These are phyloP conservation scores for Marchantia polymorpha DNA, from an alignment of 225 moss, liverwort and hornwort genomes.

Conservation along the genomic window DNA sequence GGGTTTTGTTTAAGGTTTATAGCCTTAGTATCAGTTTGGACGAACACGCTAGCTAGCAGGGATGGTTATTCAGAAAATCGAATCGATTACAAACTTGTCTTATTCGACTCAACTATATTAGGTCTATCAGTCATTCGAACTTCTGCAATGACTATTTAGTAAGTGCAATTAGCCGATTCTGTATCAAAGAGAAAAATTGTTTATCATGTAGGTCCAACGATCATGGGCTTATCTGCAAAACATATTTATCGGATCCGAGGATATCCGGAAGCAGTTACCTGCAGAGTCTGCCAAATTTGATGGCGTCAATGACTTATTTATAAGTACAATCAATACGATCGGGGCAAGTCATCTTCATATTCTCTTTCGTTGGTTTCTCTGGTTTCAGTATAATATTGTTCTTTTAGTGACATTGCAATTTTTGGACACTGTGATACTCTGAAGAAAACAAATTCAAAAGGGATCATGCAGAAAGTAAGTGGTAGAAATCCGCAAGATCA, in stretches of 20 bases:
- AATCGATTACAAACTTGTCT: too few relatives aligned
- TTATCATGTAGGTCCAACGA: constrained; percentile 54
- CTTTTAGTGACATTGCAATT: background rate
- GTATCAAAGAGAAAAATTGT: background rate
- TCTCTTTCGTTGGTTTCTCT: background rate
- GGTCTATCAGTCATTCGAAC: too few relatives aligned
- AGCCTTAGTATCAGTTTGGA: too few relatives aligned
- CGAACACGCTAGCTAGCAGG: too few relatives aligned
- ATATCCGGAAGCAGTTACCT: constrained; percentile 70
- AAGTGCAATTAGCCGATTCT: too few relatives aligned
- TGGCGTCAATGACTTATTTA: constrained; percentile 52
- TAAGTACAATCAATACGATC: constrained; percentile 43
- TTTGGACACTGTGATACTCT: background rate
- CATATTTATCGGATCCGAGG: constrained; percentile 77
- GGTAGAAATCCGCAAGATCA: background rate
- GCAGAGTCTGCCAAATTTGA: constrained; percentile 72
- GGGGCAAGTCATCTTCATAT: constrained; percentile 34
- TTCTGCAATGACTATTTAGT: too few relatives aligned
- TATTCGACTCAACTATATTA: too few relatives aligned
- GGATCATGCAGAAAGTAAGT: background rate
- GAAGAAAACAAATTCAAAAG: background rate
- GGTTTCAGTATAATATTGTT: background rate
- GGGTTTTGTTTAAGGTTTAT: too few relatives aligned
- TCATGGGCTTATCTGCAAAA: constrained; percentile 76
- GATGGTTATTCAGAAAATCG: too few relatives aligned